Evolutionary conservation across 164 flowering plant species (phyloP).

Genomic region (Chimonanthus salicifolius): DNA sequence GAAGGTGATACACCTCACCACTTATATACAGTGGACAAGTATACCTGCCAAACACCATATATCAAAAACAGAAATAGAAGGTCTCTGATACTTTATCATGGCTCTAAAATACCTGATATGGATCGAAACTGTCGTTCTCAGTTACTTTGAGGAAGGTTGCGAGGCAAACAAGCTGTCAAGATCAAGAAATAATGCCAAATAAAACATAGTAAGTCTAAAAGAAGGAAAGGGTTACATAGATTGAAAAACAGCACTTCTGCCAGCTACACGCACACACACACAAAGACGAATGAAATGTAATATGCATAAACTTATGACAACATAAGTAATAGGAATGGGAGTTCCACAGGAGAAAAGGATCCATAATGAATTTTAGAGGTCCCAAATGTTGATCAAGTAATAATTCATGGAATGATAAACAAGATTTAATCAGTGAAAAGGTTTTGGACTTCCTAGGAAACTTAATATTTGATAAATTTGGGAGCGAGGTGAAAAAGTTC

Average conservation of each 20-base stretch:
- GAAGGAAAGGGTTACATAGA: no score
- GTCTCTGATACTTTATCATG: no score
- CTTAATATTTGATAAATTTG: background rate
- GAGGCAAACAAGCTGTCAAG: constrained; percentile 79
- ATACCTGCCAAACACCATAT: no score
- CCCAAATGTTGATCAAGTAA: background rate
- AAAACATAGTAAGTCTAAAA: background rate
- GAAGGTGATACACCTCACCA: no score
- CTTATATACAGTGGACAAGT: no score
- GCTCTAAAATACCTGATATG: constrained; percentile 61
- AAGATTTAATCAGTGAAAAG: no score
- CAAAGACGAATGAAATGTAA: background rate
- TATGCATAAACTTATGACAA: no score
- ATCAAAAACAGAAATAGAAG: no score
- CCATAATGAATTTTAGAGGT: background rate
- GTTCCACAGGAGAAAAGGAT: background rate
- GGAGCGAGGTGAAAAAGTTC: background rate
- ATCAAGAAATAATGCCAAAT: constrained; percentile 4
- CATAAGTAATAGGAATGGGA: no score
- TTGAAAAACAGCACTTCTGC: background rate
- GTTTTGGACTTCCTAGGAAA: background rate
- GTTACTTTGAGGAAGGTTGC: constrained; percentile 95
- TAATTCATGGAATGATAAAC: background rate
- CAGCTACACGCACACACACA: background rate
- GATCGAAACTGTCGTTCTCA: constrained; percentile 85